Evolutionary conservation across 2,329 filamentous ascomycete genomes (phyloP).

Genomic region (Bisporella sp.): DNA sequence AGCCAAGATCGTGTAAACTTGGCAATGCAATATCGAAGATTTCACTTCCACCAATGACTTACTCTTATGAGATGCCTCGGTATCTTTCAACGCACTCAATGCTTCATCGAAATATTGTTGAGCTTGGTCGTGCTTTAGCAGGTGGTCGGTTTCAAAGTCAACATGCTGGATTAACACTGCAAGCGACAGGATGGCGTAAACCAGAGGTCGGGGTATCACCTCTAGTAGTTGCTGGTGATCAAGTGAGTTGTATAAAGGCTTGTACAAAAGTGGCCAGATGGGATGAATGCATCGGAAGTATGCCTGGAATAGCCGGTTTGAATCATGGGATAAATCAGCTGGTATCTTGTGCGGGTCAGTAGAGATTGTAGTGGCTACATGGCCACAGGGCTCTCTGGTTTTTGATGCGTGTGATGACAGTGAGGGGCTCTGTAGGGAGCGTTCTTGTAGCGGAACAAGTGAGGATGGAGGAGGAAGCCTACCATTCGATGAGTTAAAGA

Average conservation of each 20-base stretch:
- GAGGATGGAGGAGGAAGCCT: too few species aligned
- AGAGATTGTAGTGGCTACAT: too few species aligned
- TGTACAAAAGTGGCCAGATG: neutral
- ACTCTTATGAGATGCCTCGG: neutral
- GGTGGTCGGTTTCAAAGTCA: neutral
- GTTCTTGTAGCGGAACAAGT: too few species aligned
- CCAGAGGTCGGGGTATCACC: neutral
- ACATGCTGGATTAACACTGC: neutral
- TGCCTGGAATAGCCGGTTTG: neutral
- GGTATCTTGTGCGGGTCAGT: neutral
- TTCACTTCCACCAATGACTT: neutral
- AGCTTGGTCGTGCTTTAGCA: neutral
- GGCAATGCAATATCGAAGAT: neutral
- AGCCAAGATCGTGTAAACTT: neutral
- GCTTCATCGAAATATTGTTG: neutral
- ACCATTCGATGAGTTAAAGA: too few species aligned
- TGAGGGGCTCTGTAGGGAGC: too few species aligned
- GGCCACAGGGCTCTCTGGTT: too few species aligned
- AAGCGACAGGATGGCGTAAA: neutral
- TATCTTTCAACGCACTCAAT: neutral
- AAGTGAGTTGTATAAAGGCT: neutral
- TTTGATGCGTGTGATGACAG: too few species aligned
- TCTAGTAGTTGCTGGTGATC: neutral
- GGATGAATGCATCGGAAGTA: neutral
- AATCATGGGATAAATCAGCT: neutral